These are phyloP conservation scores for Cronartium quercuum DNA, from an alignment of 1,284 basidiomycete species.

Conservation along the genomic window DNA sequence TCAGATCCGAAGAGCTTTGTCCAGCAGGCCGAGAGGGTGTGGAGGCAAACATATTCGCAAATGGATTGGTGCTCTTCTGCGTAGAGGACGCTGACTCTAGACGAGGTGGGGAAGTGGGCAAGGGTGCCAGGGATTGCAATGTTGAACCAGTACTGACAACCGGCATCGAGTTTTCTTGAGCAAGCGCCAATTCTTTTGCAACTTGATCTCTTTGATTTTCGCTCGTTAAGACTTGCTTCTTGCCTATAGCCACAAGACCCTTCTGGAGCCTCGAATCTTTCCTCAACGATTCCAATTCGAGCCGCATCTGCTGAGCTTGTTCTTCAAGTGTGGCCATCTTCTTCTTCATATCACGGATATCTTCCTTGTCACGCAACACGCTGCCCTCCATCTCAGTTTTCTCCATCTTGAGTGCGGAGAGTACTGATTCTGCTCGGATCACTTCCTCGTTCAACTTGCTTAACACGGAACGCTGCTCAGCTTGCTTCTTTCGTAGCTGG, in stretches of 20 bases:
- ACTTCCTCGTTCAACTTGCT: conserved; percentile 69
- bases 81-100: background rate
- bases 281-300: conserved; percentile 75
- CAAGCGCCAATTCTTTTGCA: conserved; percentile 57
- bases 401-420: conserved; percentile 80
- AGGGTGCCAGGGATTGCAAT: conserved; percentile 17
- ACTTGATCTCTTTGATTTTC: conserved; percentile 69
- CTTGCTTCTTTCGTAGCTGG: conserved; percentile 65
- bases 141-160: background rate
- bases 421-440: conserved; percentile 83
- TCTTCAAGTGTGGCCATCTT: conserved; percentile 72
- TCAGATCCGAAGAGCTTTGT: background rate
- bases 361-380: conserved; percentile 87
- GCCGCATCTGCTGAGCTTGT: conserved; percentile 66
- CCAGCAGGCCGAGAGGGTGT: background rate
- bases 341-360: conserved; percentile 75
- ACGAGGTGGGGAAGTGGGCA: conserved; percentile 12
- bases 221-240: conserved; percentile 82
- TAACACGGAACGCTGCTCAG: conserved; percentile 69
- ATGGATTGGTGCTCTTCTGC: conserved; percentile 30
- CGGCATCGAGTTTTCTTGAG: conserved; percentile 39
- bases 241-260: conserved; percentile 84
- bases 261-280: conserved; percentile 95
- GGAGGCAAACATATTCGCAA: conserved; percentile 25
- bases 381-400: conserved; percentile 85